phyloP scores from a whole-genome alignment of 1,139 yeast genomes.

The Saccharomyces hybrid region DNA sequence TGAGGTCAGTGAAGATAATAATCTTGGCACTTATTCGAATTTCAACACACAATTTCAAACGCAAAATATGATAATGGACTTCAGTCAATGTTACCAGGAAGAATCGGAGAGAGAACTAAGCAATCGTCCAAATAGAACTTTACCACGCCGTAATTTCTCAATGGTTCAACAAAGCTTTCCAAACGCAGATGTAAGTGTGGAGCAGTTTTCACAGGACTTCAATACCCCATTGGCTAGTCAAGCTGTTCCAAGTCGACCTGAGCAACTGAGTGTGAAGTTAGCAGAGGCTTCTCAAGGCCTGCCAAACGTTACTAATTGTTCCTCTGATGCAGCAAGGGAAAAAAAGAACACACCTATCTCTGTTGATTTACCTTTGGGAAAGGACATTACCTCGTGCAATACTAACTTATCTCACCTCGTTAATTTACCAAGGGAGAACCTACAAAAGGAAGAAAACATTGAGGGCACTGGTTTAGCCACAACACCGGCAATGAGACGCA shows the following conservation, averaged over 20 bases:
- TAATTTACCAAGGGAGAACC: background rate
- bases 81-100: background rate
- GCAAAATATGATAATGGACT: background rate
- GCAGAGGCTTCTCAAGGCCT: background rate
- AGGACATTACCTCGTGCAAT: background rate
- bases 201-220: background rate
- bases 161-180: background rate
- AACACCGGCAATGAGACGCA: background rate
- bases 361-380: background rate
- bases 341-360: too few species aligned
- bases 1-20: background rate
- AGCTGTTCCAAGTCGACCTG: background rate
- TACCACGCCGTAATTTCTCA: background rate
- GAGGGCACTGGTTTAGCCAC: background rate
- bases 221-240: background rate
- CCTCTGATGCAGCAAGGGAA: too few species aligned
- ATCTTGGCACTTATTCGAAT: background rate
- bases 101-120: background rate
- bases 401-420: background rate
- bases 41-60: background rate
- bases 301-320: background rate
- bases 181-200: background rate
- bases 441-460: background rate
- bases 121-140: background rate
- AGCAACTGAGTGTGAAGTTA: background rate